Conservation (phyloP, 2,329 filamentous ascomycete species). For the Neoarthrinium moseri region DNA sequence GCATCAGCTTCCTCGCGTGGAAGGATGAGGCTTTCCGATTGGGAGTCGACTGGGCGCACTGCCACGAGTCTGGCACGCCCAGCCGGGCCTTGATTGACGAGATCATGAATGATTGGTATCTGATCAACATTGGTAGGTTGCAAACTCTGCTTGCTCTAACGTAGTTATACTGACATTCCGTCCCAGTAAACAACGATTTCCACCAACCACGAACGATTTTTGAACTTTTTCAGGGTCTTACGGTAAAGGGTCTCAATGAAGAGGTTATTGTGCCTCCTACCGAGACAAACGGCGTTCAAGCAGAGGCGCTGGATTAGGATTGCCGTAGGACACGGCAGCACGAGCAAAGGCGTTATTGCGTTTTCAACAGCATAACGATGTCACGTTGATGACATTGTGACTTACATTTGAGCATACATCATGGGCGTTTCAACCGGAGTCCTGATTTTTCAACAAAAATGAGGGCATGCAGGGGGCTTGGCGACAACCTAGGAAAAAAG, state of each 20-base stretch:
- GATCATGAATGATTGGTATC: conserved; percentile 87
- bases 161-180: conserved; percentile 1
- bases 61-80: conserved; percentile 73
- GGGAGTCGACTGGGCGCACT: conserved; percentile 91
- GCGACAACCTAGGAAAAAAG: conserved; percentile 23
- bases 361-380: conserved; percentile 30
- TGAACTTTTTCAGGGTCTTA: conserved; percentile 76
- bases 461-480: conserved; percentile 21
- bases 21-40: conserved; percentile 96
- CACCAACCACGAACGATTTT: conserved; percentile 81
- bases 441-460: conserved; percentile 33
- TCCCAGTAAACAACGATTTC: conserved; percentile 95
- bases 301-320: conserved; percentile 21
- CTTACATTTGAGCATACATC: conserved; percentile 26
- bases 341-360: conserved; percentile 28
- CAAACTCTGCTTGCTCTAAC: not conserved
- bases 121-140: conserved; percentile 86
- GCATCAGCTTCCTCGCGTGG: conserved; percentile 96
- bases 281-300: conserved; percentile 24
- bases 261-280: conserved; percentile 23
- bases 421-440: conserved; percentile 26
- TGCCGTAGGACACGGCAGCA: conserved; percentile 16
- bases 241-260: conserved; percentile 62
- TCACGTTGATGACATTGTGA: conserved; percentile 14
- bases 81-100: conserved; percentile 78